These are phyloP conservation scores for Quercus parvula DNA, from an alignment of 306 rosid genomes.

Conservation along the genomic window DNA sequence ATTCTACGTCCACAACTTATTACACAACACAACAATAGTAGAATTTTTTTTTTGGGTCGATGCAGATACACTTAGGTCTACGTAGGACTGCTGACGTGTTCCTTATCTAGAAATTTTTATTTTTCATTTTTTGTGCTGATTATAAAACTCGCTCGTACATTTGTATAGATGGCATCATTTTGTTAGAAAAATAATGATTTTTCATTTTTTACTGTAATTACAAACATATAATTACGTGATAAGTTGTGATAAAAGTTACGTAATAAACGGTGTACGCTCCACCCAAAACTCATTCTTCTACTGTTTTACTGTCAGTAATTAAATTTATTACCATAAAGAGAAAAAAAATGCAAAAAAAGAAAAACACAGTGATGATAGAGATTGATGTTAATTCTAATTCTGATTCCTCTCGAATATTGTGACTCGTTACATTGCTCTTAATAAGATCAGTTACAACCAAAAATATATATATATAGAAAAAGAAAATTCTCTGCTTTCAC, in stretches of 20 bases:
- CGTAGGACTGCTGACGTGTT: too few relatives aligned
- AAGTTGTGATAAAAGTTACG: too few relatives aligned
- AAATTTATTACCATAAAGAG: not conserved
- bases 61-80: too few relatives aligned
- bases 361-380: too few relatives aligned
- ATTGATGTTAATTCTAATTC: not conserved
- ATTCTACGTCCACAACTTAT: rapidly evolving
- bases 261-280: too few relatives aligned
- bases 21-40: too few relatives aligned
- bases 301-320: not conserved
- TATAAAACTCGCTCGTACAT: rapidly evolving
- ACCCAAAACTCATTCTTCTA: too few relatives aligned
- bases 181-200: too few relatives aligned
- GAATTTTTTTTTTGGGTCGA: not conserved
- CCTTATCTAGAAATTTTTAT: too few relatives aligned
- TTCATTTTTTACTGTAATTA: too few relatives aligned
- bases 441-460: not conserved
- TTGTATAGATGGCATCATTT: rapidly evolving
- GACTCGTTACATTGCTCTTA: slow-evolving; percentile 1
- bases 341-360: not conserved
- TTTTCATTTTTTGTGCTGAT: too few relatives aligned
- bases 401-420: not conserved
- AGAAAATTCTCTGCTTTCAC: not conserved
- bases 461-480: too few relatives aligned
- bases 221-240: rapidly evolving